Percentiles rank a stretch among this genome's conserved stretches.
phyloP scores from a whole-genome alignment of 2,329 filamentous ascomycete genomes.

The Diaporthe velutina region DNA sequence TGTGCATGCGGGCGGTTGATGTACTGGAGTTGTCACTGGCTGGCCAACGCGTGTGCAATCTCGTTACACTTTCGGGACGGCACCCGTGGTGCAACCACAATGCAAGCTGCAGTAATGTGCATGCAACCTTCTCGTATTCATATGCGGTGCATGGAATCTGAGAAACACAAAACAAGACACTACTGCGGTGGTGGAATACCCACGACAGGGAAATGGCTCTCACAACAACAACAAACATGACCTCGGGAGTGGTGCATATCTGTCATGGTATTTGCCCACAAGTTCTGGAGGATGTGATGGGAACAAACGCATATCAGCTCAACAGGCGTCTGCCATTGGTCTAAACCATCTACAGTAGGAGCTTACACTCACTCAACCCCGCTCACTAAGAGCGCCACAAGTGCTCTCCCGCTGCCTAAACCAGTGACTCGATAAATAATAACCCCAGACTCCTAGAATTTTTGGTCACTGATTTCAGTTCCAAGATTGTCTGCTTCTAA shows the following conservation, averaged over 20 bases:
- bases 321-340: neutral
- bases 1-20: neutral
- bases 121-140: conserved; percentile 16
- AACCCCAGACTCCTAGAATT: neutral
- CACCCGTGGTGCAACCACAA: neutral
- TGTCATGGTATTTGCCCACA: neutral
- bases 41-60: neutral
- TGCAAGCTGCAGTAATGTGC: neutral
- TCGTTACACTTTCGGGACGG: conserved; percentile 6
- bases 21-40: neutral
- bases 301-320: neutral
- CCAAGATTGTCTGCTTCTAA: too few species aligned
- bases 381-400: conserved; percentile 20
- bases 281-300: neutral
- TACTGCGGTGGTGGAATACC: neutral
- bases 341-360: neutral
- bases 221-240: neutral
- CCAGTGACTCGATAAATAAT: neutral
- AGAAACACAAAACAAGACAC: neutral
- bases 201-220: neutral
- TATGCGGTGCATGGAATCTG: neutral
- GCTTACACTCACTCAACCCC: neutral
- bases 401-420: neutral
- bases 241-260: neutral
- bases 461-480: too few species aligned